phyloP scores from a whole-genome alignment of 2,329 filamentous ascomycete species.

The Pestalotiopsis sp. region DNA sequence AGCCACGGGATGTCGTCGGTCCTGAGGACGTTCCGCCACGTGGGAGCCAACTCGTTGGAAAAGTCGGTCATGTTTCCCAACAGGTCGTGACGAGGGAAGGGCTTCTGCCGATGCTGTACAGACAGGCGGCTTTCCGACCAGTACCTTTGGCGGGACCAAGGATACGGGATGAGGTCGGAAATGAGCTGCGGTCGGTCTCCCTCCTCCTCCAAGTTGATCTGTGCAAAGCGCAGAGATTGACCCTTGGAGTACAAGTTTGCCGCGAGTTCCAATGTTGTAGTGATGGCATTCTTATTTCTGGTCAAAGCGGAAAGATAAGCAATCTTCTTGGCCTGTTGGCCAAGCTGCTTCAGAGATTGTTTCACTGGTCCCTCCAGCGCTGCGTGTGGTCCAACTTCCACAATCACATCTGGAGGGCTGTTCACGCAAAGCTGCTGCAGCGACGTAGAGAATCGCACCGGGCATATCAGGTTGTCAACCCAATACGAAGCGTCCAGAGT shows the following conservation, averaged over 20 bases:
- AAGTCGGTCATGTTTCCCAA: conserved; percentile 36
- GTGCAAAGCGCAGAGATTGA: conserved; percentile 30
- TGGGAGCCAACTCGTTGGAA: conserved; percentile 37
- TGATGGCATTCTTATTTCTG: conserved; percentile 22
- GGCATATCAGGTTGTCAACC: conserved; percentile 27
- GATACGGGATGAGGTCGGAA: conserved; percentile 30
- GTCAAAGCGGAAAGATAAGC: conserved; percentile 31
- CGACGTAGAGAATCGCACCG: conserved; percentile 24
- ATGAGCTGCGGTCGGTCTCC: conserved; percentile 18
- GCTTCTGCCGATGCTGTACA: conserved; percentile 34
- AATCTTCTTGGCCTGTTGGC: conserved; percentile 22
- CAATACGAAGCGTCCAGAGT: conserved; percentile 26
- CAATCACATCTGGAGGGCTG: conserved; percentile 22
- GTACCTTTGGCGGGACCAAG: conserved; percentile 34
- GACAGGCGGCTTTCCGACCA: conserved; percentile 35
- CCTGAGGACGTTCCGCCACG: conserved; percentile 41
- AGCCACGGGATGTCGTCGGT: conserved; percentile 47
- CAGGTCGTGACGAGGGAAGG: conserved; percentile 36
- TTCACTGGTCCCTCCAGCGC: conserved; percentile 28
- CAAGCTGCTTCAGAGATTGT: conserved; percentile 25
- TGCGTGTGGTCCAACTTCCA: conserved; percentile 27
- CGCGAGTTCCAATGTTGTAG: conserved; percentile 28
- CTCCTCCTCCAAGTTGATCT: conserved; percentile 21
- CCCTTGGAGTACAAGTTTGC: conserved; percentile 32
- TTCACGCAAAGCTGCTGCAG: conserved; percentile 20